Base-by-base conservation (phyloP, 176 grass and related monocot species). In the Juncus effusus region DNA sequence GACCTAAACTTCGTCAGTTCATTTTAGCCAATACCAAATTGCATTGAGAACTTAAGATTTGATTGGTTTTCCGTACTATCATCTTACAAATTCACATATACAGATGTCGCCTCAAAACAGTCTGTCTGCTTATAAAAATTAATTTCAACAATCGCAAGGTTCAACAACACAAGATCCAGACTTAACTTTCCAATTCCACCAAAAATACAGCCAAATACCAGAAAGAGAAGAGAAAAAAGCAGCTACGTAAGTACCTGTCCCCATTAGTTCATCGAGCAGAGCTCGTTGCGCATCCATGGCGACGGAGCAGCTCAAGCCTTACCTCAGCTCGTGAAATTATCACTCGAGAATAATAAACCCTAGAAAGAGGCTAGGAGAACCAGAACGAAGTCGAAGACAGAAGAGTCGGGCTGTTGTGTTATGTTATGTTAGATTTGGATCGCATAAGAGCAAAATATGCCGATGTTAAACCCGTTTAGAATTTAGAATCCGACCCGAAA, bases 231-330 rank as follows among this genome's bases (percentile, higher is more conserved):
- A 15, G 41, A 52, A 73, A 14, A 6, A 19, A 67, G 57, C 6
- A 28, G 19, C 19, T 28, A 28, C 19, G 19, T 28, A 28, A 39
- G 13, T 68, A 96, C 93, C 87, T 84, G 87, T 44, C 44, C 90
- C 90, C 90, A 95, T 95, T 74, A 95, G 90, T 80, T 90, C 90
- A 59, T 95, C 90, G 9, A 95, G 90, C 12, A 95, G 80, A 75
- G 86, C 90, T 87, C 90, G 76, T 74, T 95, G 90, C 69, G 86
- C 90, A 59, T 95, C 90, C 90, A 95, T 95, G 80, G 64, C 74
- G 69, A 72, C 59, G 28, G 2, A 65, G 64, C 14, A 13, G 36
- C 61, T 69, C 79, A 83, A 82, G 70, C 69, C 77, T 82, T 60
- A 72, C 44, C 44, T 47, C 9, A 72, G 16, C 38, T 28, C 4